Base-by-base conservation (phyloP, 768 basidiomycete genomes). In the Lyophyllum decastes region DNA sequence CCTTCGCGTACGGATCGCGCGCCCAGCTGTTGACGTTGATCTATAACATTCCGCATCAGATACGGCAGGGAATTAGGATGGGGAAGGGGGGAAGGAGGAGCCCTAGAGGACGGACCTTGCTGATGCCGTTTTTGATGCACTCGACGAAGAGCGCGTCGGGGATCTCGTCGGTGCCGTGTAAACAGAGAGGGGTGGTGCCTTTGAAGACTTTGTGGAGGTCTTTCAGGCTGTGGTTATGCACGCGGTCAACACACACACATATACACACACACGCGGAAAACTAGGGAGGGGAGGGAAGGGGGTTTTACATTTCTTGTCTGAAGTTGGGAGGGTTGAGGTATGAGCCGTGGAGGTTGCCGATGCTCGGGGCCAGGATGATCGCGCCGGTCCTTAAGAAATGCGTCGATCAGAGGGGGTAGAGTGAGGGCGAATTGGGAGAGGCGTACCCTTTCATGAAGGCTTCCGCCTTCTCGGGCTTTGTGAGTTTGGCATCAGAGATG, bases 11-110 rank as follows among this genome's bases (percentile, higher is more conserved):
- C 16, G 74, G 75, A 65, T 80, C 76, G 27, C 78, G 73, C 1
- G 69, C 78, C 76, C 78, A 80, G 55, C 76, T 76, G 57, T 81
- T 80, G 57, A 81, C 70, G 47, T 81, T 81, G 49, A 81, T 75
- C 75, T 76, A 41, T 1, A 25, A 16, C 21, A 25, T 1, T 4
- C 4, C 24, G 21, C 3, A 19, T 45, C 11, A 45, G 21, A 11
- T 5, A 38, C 17, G n/a, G n/a, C n/a, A n/a, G n/a, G n/a, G n/a
- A n/a, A n/a, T n/a, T n/a, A n/a, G n/a, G n/a, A n/a, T 16, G 25
- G 19, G 11, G 1, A n/a, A 34, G 2, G n/a, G 47, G 40, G 33
- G 10, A 14, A 3, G 46, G 25, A 52, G 33, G 17, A 4, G 17
- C n/a, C n/a, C n/a, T 33, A 52, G 34, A 24, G 30, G 11, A 25